These are phyloP conservation scores for Aspergillus sp. DNA, from an alignment of 2,329 filamentous ascomycete species.

Conservation along the genomic window DNA sequence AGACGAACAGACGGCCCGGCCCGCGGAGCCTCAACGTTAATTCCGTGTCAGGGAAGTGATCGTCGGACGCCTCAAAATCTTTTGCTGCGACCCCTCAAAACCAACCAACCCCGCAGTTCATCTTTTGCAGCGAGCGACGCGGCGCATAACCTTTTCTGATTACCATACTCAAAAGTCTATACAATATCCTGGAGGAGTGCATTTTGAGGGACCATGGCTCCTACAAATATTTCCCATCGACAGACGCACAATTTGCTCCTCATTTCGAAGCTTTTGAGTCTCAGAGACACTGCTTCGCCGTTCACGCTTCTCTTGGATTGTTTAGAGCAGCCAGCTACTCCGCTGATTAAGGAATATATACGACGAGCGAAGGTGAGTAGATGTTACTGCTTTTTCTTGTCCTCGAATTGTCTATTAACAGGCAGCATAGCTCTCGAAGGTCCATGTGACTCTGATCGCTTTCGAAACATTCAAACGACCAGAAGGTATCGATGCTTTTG, in stretches of 20 bases:
- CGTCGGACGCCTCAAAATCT: slow-evolving; percentile 15
- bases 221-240: slow-evolving; percentile 49
- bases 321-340: slow-evolving; percentile 68
- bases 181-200: neutral
- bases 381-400: neutral
- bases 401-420: neutral
- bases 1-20: slow-evolving; percentile 15
- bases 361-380: slow-evolving; percentile 59
- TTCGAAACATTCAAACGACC: slow-evolving; percentile 65
- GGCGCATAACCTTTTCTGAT: slow-evolving; percentile 4
- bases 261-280: slow-evolving; percentile 70
- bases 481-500: slow-evolving; percentile 56
- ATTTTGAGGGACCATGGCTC: slow-evolving; percentile 21
- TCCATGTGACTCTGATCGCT: slow-evolving; percentile 66
- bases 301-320: slow-evolving; percentile 80
- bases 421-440: slow-evolving; percentile 42
- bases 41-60: slow-evolving; percentile 5
- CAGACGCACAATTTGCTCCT: slow-evolving; percentile 78
- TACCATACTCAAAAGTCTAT: slow-evolving; percentile 1
- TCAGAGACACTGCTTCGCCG: slow-evolving; percentile 72
- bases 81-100: slow-evolving; percentile 15
- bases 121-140: neutral
- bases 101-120: slow-evolving; percentile 8
- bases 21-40: slow-evolving; percentile 28
- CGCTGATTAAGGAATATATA: slow-evolving; percentile 65